A percentile compares a stretch with the other conserved stretches of the same genome.
Evolutionary conservation across 768 basidiomycete species (phyloP).

Genomic region (Termitomyces sp.): DNA sequence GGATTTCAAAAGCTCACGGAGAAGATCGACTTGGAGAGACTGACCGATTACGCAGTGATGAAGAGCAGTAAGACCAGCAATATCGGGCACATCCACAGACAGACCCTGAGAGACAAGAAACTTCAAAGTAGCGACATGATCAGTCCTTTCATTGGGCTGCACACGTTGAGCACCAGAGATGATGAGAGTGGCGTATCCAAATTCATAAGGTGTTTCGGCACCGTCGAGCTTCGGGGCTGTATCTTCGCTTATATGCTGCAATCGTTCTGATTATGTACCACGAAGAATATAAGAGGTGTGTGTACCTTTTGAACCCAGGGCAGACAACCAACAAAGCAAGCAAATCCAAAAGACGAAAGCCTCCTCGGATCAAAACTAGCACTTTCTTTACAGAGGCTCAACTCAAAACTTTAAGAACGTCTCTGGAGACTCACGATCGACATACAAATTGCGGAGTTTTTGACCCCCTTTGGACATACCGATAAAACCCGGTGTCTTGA

Average conservation of each 20-base stretch:
- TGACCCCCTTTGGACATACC: conserved; percentile 20
- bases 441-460: conserved; percentile 23
- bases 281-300: background rate
- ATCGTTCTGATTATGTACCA: background rate
- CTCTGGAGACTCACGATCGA: conserved; percentile 15
- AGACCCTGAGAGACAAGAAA: conserved; percentile 38
- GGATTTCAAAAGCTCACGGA: conserved; percentile 33
- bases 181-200: conserved; percentile 36
- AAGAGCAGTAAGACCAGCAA: conserved; percentile 45
- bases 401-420: background rate
- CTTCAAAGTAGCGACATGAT: conserved; percentile 30
- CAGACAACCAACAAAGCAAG: conserved; percentile 23
- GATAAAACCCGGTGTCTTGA: conserved; percentile 25
- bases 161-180: conserved; percentile 38
- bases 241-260: background rate
- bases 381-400: conserved; percentile 16
- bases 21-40: conserved; percentile 22
- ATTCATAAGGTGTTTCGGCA: conserved; percentile 37
- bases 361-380: conserved; percentile 16
- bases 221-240: conserved; percentile 31
- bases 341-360: conserved; percentile 23
- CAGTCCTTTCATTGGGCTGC: conserved; percentile 5
- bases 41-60: conserved; percentile 36
- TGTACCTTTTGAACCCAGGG: conserved; percentile 16
- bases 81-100: conserved; percentile 35